Conservation (phyloP, 768 basidiomycete species). For the Russula griseocarnosa region DNA sequence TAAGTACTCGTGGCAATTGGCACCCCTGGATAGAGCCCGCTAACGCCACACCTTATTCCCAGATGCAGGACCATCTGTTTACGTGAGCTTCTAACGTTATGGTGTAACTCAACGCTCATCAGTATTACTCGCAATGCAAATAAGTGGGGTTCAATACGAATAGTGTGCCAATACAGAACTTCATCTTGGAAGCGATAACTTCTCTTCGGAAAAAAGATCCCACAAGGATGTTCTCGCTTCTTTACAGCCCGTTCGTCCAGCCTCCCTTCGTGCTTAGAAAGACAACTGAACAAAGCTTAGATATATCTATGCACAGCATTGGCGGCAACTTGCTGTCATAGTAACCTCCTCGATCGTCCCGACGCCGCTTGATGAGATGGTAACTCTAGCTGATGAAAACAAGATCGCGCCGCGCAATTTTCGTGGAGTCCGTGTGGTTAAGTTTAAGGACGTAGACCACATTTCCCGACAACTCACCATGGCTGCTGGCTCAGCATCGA, state of each 20-base stretch:
- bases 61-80: slow-evolving; percentile 20
- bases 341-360: slow-evolving; percentile 15
- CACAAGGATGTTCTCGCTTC: slow-evolving; percentile 4
- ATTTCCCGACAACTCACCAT: slow-evolving; percentile 12
- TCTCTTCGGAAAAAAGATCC: slow-evolving; percentile 14
- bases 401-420: not conserved
- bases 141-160: slow-evolving; percentile 15
- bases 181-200: slow-evolving; percentile 3
- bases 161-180: not conserved
- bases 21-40: not conserved
- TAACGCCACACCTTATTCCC: not conserved
- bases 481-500: slow-evolving; percentile 10
- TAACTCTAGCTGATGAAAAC: slow-evolving; percentile 9
- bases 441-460: slow-evolving; percentile 14
- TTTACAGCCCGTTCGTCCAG: slow-evolving; percentile 4
- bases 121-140: not conserved
- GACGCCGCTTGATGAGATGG: slow-evolving; percentile 22
- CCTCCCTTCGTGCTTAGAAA: not conserved
- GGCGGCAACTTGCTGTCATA: not conserved
- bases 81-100: slow-evolving; percentile 1
- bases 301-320: slow-evolving; percentile 16
- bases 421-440: slow-evolving; percentile 4
- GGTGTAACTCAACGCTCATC: not conserved
- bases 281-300: not conserved
- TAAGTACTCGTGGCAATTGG: not conserved